Conservation (phyloP, 1,284 basidiomycete genomes). For the Mrakiaceae sp. region DNA sequence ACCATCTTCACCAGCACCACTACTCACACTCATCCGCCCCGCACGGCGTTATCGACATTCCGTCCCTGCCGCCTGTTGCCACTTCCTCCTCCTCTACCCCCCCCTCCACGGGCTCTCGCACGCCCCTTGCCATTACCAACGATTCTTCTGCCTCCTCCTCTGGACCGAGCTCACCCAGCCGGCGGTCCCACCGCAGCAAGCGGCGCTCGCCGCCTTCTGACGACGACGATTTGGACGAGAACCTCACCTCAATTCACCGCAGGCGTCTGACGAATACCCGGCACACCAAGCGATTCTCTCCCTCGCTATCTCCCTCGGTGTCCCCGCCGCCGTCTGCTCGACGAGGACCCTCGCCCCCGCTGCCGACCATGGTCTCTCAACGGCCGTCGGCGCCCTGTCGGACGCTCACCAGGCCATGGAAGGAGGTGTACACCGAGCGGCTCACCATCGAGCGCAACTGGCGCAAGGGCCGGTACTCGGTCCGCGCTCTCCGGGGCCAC, state of each 20-base stretch:
- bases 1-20: constrained; percentile 19
- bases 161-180: neutral
- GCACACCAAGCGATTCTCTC: constrained; percentile 22
- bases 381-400: constrained; percentile 1
- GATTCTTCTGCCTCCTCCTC: constrained; percentile 9
- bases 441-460: constrained; percentile 93
- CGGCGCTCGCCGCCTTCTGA: neutral
- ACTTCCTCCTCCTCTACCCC: neutral
- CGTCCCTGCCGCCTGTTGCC: neutral
- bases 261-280: neutral
- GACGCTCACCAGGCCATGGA: constrained; percentile 74
- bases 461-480: constrained; percentile 80
- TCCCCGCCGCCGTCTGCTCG: neutral
- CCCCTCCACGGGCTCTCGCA: neutral
- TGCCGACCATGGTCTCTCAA: neutral
- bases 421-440: constrained; percentile 96
- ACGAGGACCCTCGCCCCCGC: neutral
- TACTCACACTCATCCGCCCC: constrained; percentile 9
- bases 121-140: neutral
- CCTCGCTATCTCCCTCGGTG: constrained; percentile 28
- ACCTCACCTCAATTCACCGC: too few relatives aligned
- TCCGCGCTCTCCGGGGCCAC: constrained; percentile 79
- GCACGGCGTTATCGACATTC: constrained; percentile 14
- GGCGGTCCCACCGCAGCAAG: neutral
- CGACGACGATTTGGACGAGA: neutral